These are phyloP conservation scores for Apiotrichum brassicae DNA, from an alignment of 1,284 basidiomycete genomes.

Conservation along the genomic window DNA sequence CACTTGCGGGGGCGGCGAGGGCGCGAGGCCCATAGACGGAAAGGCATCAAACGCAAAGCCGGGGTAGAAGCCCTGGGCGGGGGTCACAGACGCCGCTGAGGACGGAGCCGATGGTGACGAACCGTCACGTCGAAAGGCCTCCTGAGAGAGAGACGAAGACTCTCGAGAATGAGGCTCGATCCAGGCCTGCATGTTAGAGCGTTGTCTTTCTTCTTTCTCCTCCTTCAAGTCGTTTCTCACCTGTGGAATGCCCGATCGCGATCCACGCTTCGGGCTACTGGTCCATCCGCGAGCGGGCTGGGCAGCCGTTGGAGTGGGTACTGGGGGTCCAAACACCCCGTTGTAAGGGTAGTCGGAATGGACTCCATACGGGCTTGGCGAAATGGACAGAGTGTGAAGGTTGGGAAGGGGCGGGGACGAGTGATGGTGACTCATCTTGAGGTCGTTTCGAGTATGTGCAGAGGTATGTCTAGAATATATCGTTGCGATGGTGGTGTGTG, in stretches of 20 bases:
- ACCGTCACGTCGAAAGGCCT: slow-evolving; percentile 31
- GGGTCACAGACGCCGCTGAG: slow-evolving; percentile 32
- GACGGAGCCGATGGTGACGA: slow-evolving; percentile 39
- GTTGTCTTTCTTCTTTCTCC: not conserved
- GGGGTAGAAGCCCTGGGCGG: slow-evolving; percentile 14
- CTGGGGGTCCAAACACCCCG: slow-evolving; percentile 41
- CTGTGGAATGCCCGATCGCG: slow-evolving; percentile 35
- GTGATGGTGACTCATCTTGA: slow-evolving; percentile 16
- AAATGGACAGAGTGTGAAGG: slow-evolving; percentile 36
- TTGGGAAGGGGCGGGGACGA: slow-evolving; percentile 39
- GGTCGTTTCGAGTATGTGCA: not conserved
- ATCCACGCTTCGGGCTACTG: slow-evolving; percentile 31
- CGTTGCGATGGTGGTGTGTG: too few species aligned
- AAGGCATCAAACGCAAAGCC: slow-evolving; percentile 15
- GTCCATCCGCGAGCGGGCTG: slow-evolving; percentile 25
- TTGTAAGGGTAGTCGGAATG: slow-evolving; percentile 39
- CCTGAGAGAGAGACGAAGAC: slow-evolving; percentile 17
- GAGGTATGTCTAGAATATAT: not conserved
- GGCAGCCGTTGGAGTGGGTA: slow-evolving; percentile 13
- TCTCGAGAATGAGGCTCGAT: slow-evolving; percentile 32
- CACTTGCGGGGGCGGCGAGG: slow-evolving; percentile 35
- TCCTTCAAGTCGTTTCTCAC: too few species aligned
- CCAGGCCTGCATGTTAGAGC: slow-evolving; percentile 32
- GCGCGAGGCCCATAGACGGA: slow-evolving; percentile 32
- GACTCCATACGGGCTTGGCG: slow-evolving; percentile 23